These are phyloP conservation scores for Aspergillus sergii DNA, from an alignment of 2,329 filamentous ascomycete species.

Conservation along the genomic window DNA sequence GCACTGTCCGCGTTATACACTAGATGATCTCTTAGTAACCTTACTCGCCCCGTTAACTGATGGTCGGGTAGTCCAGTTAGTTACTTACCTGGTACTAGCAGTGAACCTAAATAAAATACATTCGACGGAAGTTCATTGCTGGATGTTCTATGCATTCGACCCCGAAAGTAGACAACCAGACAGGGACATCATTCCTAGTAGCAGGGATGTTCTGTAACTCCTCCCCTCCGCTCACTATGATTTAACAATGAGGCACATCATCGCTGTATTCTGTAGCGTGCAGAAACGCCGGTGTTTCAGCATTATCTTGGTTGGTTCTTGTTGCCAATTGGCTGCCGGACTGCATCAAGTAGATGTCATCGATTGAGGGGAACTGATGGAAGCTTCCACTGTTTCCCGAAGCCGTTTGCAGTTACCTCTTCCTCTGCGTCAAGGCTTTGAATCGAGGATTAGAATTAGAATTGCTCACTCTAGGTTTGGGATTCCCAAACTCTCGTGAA, in stretches of 20 bases:
- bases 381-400: slow-evolving; percentile 15
- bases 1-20: slow-evolving; percentile 4
- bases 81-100: not conserved
- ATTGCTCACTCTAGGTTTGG: slow-evolving; percentile 7
- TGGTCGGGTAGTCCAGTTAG: not conserved
- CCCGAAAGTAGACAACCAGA: not conserved
- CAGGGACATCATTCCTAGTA: not conserved
- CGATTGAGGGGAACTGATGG: slow-evolving; percentile 4
- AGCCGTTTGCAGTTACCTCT: slow-evolving; percentile 13
- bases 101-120: not conserved
- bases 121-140: not conserved
- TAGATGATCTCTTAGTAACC: slow-evolving; percentile 1
- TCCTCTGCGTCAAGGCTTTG: not conserved
- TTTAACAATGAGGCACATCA: slow-evolving; percentile 16
- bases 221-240: not conserved
- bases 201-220: not conserved
- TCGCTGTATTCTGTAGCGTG: slow-evolving; percentile 16
- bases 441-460: slow-evolving; percentile 6
- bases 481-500: slow-evolving; percentile 7
- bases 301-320: not conserved
- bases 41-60: not conserved
- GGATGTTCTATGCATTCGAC: not conserved
- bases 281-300: slow-evolving; percentile 14
- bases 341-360: slow-evolving; percentile 16
- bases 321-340: not conserved